Base-by-base conservation (phyloP, 176 grass and related monocot species). In the Guadua angustifolia region DNA sequence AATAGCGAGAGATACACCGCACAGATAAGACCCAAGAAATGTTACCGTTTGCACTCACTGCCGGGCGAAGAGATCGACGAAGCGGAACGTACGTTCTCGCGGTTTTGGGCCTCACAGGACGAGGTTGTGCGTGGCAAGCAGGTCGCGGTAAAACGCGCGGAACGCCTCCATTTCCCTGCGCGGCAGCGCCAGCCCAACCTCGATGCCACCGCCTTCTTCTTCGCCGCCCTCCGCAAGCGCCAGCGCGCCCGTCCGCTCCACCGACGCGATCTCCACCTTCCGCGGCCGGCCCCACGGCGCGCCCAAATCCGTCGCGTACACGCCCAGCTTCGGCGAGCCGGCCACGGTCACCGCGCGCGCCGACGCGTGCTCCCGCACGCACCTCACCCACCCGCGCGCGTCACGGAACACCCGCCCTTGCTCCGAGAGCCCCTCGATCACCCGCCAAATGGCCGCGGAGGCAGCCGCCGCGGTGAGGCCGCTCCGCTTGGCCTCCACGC, bases 121-220 rank as follows among this genome's bases (percentile, higher is more conserved):
- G 35, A 42, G 6, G 18, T 13, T 13, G 21, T 32, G 40, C 42
- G 6, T n/a, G 18, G 32, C 67, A 5, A 83, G 29, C 39, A 80
- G 42, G 46, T 86, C 36, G 29, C 5, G 6, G 75, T 88, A 92
- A 22, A 87, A 90, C 69, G 61, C 12, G 4, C 55, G 59, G 82
- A 98, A 92, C 43, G 57, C 64, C 57, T 89, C 86, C 92, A 94
- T 94, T 82, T 94, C 92, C 17, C 4, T 6, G 32, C 82, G 74
- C 6, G 89, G 88, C 32, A 98, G 69, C 77, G 92, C 95, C 70
- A 98, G 5, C 0, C 95, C 92, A 51, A 98, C 83, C 75, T 98
- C 95, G 35, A 98, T 88, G 24, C 95, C 95, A 7, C 94, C 92
- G n/a, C 90, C 88, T 2, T 83, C 86, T 35, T 83, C 86, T 35